phyloP scores from a whole-genome alignment of 768 basidiomycete genomes.

The Russula ochroleuca region DNA sequence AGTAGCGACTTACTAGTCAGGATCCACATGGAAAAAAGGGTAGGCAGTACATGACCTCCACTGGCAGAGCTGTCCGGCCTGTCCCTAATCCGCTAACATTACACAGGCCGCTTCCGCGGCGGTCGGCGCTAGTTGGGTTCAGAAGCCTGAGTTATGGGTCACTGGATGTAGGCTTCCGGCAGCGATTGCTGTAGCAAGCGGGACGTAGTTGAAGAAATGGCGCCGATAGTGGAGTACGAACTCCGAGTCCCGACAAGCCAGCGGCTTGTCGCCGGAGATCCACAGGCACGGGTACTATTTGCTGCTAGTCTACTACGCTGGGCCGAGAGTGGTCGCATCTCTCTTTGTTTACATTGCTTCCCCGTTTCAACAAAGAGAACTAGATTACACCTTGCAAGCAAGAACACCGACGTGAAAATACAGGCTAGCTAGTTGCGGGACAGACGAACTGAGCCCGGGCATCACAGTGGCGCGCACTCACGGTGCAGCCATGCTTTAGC shows the following conservation, averaged over 20 bases:
- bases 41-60: neutral
- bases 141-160: neutral
- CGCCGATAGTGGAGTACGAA: no score
- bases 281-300: neutral
- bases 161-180: neutral
- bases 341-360: neutral
- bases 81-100: neutral
- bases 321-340: neutral
- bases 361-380: neutral
- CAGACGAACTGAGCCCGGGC: neutral
- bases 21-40: neutral
- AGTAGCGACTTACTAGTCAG: neutral
- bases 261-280: neutral
- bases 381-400: neutral
- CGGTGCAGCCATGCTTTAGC: slow-evolving; percentile 61
- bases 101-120: neutral
- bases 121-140: no score
- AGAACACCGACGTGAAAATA: neutral
- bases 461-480: slow-evolving; percentile 45
- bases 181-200: no score
- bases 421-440: neutral
- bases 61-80: neutral
- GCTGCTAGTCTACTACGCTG: neutral
- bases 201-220: neutral
- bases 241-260: no score